phyloP scores from a whole-genome alignment of 805 yeast species.

The Maudiozyma pseudohumilis region DNA sequence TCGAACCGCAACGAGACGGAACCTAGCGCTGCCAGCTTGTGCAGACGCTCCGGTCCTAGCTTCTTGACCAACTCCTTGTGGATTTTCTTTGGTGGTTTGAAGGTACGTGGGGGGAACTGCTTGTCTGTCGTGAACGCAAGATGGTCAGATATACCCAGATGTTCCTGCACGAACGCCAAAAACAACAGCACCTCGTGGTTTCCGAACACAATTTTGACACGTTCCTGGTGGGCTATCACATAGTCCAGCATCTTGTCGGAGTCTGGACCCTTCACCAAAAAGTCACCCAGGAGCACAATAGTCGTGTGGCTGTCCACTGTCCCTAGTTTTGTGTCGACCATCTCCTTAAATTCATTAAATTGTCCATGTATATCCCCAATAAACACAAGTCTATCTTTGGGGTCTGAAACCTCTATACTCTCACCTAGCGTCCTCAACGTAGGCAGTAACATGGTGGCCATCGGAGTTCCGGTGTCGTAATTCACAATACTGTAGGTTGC shows the following conservation, averaged over 20 bases:
- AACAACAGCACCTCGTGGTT: conserved; percentile 77
- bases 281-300: conserved; percentile 72
- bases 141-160: conserved; percentile 12
- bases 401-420: conserved; percentile 4
- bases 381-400: conserved; percentile 41
- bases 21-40: conserved; percentile 15
- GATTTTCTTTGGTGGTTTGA: conserved; percentile 11
- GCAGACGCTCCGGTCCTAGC: conserved; percentile 14
- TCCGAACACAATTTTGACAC: conserved; percentile 68
- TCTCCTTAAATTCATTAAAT: conserved; percentile 40
- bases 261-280: conserved; percentile 74
- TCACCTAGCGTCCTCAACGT: conserved; percentile 3
- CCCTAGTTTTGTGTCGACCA: conserved; percentile 39
- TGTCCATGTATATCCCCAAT: conserved; percentile 90
- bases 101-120: conserved; percentile 11
- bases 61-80: conserved; percentile 16
- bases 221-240: conserved; percentile 40
- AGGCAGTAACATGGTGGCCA: not conserved
- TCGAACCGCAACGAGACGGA: conserved; percentile 14
- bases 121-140: conserved; percentile 12
- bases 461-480: not conserved
- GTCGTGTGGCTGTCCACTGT: conserved; percentile 33
- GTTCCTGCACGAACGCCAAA: conserved; percentile 39
- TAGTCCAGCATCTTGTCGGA: conserved; percentile 59
- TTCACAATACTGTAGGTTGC: not conserved